Conservation (phyloP, 108 stramenopile species). For the Skeletonema potamos region DNA sequence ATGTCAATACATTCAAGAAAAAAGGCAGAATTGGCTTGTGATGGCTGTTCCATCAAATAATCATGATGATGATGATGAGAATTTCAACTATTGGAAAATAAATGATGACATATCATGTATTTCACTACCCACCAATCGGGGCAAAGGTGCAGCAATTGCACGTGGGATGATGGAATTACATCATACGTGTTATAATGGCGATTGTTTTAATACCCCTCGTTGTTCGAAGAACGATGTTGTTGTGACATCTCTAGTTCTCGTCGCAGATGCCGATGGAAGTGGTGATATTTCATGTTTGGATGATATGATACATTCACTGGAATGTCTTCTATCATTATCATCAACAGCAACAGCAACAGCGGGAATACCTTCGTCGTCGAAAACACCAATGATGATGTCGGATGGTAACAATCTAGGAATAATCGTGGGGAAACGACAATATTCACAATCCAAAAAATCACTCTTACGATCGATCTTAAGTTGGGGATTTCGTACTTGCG, state of each 20-base stretch:
- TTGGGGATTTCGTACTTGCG: constrained; percentile 39
- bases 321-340: constrained; percentile 13
- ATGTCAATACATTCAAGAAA: constrained; percentile 20
- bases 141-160: constrained; percentile 79
- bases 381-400: no score
- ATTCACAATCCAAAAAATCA: constrained; percentile 10
- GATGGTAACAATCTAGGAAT: constrained; percentile 10
- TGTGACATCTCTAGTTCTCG: constrained; percentile 39
- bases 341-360: neutral
- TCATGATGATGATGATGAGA: neutral
- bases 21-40: constrained; percentile 11
- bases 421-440: constrained; percentile 24
- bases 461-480: constrained; percentile 15
- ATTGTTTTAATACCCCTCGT: neutral
- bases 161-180: constrained; percentile 48
- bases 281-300: constrained; percentile 60
- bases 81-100: constrained; percentile 24
- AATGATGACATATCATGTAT: constrained; percentile 40
- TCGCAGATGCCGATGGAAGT: constrained; percentile 86
- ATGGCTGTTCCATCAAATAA: no score
- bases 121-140: constrained; percentile 56
- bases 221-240: no score
- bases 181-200: no score
- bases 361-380: no score
- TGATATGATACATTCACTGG: constrained; percentile 45